Evolutionary conservation across 108 stramenopile genomes (phyloP), one percentile per base, ranked within the genome.

Genomic region (Epithemia pelagica): DNA sequence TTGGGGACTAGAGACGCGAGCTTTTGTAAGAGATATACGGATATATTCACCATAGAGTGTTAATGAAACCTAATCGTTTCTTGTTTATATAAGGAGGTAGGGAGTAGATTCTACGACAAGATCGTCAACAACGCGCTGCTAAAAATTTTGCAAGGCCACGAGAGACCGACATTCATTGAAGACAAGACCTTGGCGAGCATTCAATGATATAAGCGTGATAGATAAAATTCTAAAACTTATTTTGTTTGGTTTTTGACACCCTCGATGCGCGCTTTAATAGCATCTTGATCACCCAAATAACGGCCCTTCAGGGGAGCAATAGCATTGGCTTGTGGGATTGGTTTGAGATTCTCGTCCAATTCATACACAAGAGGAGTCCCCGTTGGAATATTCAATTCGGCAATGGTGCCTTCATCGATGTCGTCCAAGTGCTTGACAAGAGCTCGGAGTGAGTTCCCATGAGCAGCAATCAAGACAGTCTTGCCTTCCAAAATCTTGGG

Each of bases 381-480:
- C 22, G 97, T 98, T 19, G 99, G 99, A 69, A 99, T 97, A 74
- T 99, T 97, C 72, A 99, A 78, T 27, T 75, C 95, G 23, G 82
- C 78, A 70, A 99, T 98, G 20, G 84, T 97, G 0, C 98, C 95
- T 30, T 80, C 78, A n/a, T 88, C 77, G 70, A 99, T 99, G 61
- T 71, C 81, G 72, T 99, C 99, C 73, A 99, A 84, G 77, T 97
- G 90, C 82, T 98, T 97, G 51, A 99, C 96, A 24, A 99, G 83
- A 2, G 97, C 98, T 18, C 99, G 94, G n/a, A 99, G 80, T 19
- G 95, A 95, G 76, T 99, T 99, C 33, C 98, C 99, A 71, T 99
- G 99, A 7, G 97, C 98, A 26, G 95, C 98, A 79, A 99, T 97
- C 25, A 99, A 71, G 19, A 99, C 76, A 54, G 79, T 91, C 78